Evolutionary conservation across 352 stramenopile species (phyloP).

Genomic region (Globisporangium yorkense): DNA sequence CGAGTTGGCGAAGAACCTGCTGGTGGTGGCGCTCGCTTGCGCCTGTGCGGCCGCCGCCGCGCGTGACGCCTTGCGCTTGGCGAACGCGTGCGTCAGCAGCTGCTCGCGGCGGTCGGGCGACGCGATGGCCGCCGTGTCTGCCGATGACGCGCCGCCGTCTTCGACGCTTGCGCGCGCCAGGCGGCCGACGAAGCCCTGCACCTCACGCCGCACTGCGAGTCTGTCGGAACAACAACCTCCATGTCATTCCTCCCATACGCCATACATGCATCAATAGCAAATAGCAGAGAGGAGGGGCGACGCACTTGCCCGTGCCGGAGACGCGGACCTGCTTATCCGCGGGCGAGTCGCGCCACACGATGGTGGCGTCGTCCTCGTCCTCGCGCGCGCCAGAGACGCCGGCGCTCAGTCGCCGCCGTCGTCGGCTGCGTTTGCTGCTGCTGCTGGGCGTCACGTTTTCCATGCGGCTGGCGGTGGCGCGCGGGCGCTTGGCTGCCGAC

Average conservation of each 20-base stretch:
- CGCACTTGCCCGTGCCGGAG: constrained; percentile 55
- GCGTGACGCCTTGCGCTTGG: constrained; percentile 7
- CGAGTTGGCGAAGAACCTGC: not conserved
- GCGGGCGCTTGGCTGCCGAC: constrained; percentile 33
- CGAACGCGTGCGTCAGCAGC: constrained; percentile 14
- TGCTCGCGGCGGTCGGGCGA: constrained; percentile 10
- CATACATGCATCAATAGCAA: not conserved
- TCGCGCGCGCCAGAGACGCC: constrained; percentile 1
- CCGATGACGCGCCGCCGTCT: not conserved
- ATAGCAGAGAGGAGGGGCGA: not conserved
- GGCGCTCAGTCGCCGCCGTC: not conserved
- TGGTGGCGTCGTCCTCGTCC: constrained; percentile 24
- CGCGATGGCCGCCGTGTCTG: not conserved
- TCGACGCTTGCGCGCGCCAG: constrained; percentile 50
- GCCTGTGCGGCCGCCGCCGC: not conserved
- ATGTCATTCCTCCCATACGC: not conserved
- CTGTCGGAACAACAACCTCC: constrained; percentile 1
- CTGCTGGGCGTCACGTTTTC: constrained; percentile 23
- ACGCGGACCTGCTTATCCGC: constrained; percentile 75
- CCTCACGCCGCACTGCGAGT: constrained; percentile 53
- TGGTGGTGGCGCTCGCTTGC: not conserved
- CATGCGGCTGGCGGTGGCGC: constrained; percentile 17
- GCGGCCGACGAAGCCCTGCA: constrained; percentile 64
- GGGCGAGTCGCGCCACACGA: constrained; percentile 81
- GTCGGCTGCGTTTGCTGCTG: constrained; percentile 7